phyloP scores from a whole-genome alignment of 768 basidiomycete species.

The Xerocomus brunneocitrinus region DNA sequence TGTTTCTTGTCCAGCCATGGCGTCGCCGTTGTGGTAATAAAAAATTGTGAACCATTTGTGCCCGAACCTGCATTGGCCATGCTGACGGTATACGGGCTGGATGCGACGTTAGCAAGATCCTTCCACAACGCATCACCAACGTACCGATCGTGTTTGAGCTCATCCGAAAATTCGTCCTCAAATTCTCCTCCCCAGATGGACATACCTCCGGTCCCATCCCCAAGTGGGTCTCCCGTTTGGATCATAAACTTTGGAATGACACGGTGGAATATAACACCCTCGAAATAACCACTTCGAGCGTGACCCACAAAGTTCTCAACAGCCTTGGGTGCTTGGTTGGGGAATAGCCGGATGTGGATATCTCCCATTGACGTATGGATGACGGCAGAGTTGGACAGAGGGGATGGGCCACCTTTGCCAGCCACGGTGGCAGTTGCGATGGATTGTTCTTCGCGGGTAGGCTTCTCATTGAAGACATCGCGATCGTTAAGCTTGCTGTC shows the following conservation, averaged over 20 bases:
- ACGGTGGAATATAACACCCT: slow-evolving; percentile 92
- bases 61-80: slow-evolving; percentile 91
- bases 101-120: slow-evolving; percentile 4
- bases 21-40: slow-evolving; percentile 92
- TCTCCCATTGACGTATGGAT: slow-evolving; percentile 97
- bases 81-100: slow-evolving; percentile 88
- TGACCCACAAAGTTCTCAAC: slow-evolving; percentile 98
- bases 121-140: slow-evolving; percentile 10
- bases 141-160: slow-evolving; percentile 85
- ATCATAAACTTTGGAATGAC: slow-evolving; percentile 99
- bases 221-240: slow-evolving; percentile 93
- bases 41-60: slow-evolving; percentile 97
- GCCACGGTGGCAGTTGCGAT: slow-evolving; percentile 61
- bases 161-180: slow-evolving; percentile 90
- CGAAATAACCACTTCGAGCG: slow-evolving; percentile 84
- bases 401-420: slow-evolving; percentile 55
- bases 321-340: slow-evolving; percentile 86
- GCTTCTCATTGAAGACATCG: slow-evolving; percentile 97
- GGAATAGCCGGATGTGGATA: slow-evolving; percentile 85
- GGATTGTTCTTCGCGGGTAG: slow-evolving; percentile 92
- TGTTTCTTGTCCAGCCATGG: slow-evolving; percentile 92
- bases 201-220: slow-evolving; percentile 87
- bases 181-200: slow-evolving; percentile 90
- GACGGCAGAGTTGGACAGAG: slow-evolving; percentile 72
- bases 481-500: slow-evolving; percentile 85